Evolutionary conservation across 495 filamentous ascomycete species (phyloP).

Genomic region (Achaetomiella virescens): DNA sequence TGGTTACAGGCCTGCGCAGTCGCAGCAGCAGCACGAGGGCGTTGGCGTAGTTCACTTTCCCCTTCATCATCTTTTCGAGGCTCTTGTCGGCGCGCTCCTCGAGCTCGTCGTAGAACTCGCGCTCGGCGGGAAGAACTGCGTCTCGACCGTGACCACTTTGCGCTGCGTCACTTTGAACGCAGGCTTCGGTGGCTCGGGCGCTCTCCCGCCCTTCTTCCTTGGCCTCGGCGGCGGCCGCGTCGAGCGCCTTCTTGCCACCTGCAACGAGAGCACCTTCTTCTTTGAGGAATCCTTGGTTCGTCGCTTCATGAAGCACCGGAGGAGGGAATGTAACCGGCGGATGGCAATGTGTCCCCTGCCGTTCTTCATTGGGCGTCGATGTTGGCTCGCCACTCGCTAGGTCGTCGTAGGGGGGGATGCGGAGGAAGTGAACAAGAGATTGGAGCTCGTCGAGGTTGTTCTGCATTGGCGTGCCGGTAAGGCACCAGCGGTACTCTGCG

Average conservation of each 20-base stretch:
- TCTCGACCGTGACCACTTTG: constrained; percentile 73
- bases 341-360: constrained; percentile 86
- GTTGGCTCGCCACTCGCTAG: constrained; percentile 76
- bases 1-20: constrained; percentile 93
- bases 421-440: constrained; percentile 82
- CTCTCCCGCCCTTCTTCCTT: constrained; percentile 45
- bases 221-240: constrained; percentile 40
- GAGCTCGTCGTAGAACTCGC: constrained; percentile 76
- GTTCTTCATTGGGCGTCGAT: constrained; percentile 77
- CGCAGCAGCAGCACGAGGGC: constrained; percentile 85
- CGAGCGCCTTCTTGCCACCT: constrained; percentile 51
- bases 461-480: constrained; percentile 94
- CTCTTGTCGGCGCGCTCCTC: constrained; percentile 78
- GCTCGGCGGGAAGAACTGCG: constrained; percentile 76
- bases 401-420: constrained; percentile 86
- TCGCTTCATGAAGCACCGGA: constrained; percentile 95
- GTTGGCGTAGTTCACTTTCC: constrained; percentile 45
- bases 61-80: constrained; percentile 79
- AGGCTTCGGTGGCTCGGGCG: constrained; percentile 31
- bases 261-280: constrained; percentile 68
- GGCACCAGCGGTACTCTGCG: constrained; percentile 86
- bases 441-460: constrained; percentile 98
- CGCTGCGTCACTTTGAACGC: constrained; percentile 83
- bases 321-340: constrained; percentile 67
- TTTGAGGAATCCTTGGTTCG: constrained; percentile 91